Conservation (phyloP, 495 filamentous ascomycete genomes). For the Neurospora pannonica region DNA sequence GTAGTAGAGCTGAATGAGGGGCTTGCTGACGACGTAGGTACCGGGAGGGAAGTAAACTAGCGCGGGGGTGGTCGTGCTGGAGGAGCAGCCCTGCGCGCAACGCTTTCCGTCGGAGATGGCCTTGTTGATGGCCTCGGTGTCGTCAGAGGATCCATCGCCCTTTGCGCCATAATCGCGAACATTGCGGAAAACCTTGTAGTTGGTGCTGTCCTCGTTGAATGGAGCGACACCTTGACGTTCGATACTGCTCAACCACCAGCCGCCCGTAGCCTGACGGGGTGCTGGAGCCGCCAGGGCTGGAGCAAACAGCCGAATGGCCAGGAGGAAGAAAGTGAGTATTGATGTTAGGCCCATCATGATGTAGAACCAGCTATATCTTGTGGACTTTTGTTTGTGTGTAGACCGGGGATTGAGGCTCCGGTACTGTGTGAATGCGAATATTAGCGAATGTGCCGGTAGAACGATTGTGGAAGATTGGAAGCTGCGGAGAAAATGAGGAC, state of each 20-base stretch:
- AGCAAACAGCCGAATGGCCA: conserved; percentile 29
- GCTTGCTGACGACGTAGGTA: conserved; percentile 60
- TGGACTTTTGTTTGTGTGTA: conserved; percentile 11
- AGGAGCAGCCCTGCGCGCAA: conserved; percentile 71
- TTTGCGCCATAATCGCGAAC: conserved; percentile 58
- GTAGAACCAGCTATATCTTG: conserved; percentile 29
- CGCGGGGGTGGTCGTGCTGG: conserved; percentile 65
- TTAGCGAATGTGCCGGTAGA: neutral
- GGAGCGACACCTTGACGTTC: conserved; percentile 59
- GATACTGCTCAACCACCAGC: conserved; percentile 70
- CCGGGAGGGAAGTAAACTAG: conserved; percentile 76
- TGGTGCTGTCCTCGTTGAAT: conserved; percentile 40
- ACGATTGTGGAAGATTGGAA: conserved; percentile 5
- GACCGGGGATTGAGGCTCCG: conserved; percentile 3
- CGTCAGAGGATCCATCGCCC: conserved; percentile 74
- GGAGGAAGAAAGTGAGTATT: conserved; percentile 22
- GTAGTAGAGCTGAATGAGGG: conserved; percentile 67
- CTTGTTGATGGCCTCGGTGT: conserved; percentile 80
- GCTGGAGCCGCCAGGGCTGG: conserved; percentile 22
- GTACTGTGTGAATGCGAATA: neutral
- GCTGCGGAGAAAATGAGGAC: conserved; percentile 10
- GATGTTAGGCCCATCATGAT: conserved; percentile 34
- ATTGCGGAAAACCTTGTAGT: conserved; percentile 76
- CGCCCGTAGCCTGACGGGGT: conserved; percentile 20
- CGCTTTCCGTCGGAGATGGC: conserved; percentile 70